Conservation (phyloP, 768 basidiomycete species). For the Nidula microcarpa region DNA sequence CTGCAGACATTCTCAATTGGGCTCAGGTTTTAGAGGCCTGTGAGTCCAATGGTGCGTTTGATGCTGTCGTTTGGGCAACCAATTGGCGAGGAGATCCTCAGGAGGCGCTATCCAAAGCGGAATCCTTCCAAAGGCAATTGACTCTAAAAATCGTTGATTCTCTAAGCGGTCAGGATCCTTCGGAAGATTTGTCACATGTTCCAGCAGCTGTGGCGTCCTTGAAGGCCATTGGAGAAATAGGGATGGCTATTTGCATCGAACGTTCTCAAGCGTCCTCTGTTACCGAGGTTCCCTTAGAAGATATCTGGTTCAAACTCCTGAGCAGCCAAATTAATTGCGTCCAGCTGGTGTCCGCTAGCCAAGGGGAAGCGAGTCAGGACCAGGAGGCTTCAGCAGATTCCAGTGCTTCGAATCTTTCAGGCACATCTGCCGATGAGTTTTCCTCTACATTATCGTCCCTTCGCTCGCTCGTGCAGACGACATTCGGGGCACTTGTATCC, state of each 20-base stretch:
- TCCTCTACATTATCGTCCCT: conserved; percentile 45
- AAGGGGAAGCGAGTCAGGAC: not conserved
- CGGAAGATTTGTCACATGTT: conserved; percentile 20
- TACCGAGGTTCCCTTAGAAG: conserved; percentile 55
- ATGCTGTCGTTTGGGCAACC: conserved; percentile 81
- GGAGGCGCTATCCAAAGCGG: conserved; percentile 66
- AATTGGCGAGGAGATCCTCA: conserved; percentile 60
- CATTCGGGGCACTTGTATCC: conserved; percentile 82
- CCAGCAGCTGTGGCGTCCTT: conserved; percentile 42
- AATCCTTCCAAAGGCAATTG: conserved; percentile 51
- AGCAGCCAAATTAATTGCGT: conserved; percentile 79
- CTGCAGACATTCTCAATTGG: conserved; percentile 53
- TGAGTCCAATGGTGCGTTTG: conserved; percentile 61
- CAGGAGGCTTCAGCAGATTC: conserved; percentile 39
- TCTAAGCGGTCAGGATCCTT: conserved; percentile 17
- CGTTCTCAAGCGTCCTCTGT: conserved; percentile 47
- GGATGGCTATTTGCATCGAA: conserved; percentile 67
- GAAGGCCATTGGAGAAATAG: conserved; percentile 54
- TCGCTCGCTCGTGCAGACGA: conserved; percentile 77
- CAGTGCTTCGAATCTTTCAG: conserved; percentile 12
- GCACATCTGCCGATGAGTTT: conserved; percentile 7
- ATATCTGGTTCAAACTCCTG: conserved; percentile 87
- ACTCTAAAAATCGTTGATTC: conserved; percentile 38
- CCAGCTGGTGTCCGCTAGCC: conserved; percentile 34
- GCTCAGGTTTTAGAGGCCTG: conserved; percentile 55